These are phyloP conservation scores for Rhododendron williamsianum DNA, from an alignment of 148 eudicot genomes.

Conservation along the genomic window DNA sequence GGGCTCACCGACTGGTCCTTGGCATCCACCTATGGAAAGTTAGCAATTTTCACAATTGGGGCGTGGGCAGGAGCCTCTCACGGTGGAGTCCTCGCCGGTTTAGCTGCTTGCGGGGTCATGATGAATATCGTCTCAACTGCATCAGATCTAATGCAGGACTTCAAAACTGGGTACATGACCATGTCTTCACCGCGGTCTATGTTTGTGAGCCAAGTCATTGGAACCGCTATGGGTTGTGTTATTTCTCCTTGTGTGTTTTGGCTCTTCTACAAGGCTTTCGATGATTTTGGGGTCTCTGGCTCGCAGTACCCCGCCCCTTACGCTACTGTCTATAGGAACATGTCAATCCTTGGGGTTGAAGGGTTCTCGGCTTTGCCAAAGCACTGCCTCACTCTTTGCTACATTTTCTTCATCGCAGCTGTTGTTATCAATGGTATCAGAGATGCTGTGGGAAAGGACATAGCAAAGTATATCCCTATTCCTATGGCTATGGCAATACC, in stretches of 20 bases:
- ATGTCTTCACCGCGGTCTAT: conserved; percentile 59
- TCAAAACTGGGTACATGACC: conserved; percentile 73
- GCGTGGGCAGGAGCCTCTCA: conserved; percentile 73
- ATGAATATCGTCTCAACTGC: conserved; percentile 78
- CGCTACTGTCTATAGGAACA: conserved; percentile 39
- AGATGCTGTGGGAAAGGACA: conserved; percentile 24
- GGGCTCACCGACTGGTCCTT: conserved; percentile 91
- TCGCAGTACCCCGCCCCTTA: conserved; percentile 45
- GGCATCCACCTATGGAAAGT: conserved; percentile 78
- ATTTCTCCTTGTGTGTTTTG: conserved; percentile 63
- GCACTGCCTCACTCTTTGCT: conserved; percentile 45
- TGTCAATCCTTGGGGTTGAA: conserved; percentile 50
- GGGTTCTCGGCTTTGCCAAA: conserved; percentile 50
- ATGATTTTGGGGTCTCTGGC: conserved; percentile 28
- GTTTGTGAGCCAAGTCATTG: conserved; percentile 60
- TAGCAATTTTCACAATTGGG: conserved; percentile 65
- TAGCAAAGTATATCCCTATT: conserved; percentile 38
- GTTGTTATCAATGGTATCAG: conserved; percentile 37
- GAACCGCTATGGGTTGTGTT: conserved; percentile 60
- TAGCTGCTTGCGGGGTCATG: conserved; percentile 91
- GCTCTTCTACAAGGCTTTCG: conserved; percentile 51
- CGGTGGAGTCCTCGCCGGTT: conserved; percentile 66
- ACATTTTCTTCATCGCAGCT: conserved; percentile 33
- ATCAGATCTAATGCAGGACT: conserved; percentile 67
- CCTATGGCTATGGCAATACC: conserved; percentile 81